A percentile compares a stretch with the other conserved stretches of the same genome.
phyloP scores from a whole-genome alignment of 2,329 filamentous ascomycete genomes.

The Ploettnerulaceae sp. region DNA sequence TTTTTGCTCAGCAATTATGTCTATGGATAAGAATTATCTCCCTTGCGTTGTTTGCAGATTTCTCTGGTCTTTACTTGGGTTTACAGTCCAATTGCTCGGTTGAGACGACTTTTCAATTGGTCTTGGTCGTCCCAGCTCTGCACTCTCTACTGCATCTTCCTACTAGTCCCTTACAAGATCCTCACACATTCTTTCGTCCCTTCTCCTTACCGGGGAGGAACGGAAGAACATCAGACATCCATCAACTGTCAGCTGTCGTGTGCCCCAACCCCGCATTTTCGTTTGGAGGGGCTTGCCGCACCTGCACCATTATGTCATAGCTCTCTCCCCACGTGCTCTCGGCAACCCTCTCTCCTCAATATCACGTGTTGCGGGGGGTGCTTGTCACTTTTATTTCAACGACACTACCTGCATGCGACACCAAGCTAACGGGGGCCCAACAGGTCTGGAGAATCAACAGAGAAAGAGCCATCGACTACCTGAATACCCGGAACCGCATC shows the following conservation, averaged over 20 bases:
- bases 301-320: constrained; percentile 26
- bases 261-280: constrained; percentile 24
- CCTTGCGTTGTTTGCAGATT: background rate
- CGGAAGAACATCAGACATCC: constrained; percentile 1
- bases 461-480: constrained; percentile 96
- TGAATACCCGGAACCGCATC: constrained; percentile 98
- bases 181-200: background rate
- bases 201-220: background rate
- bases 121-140: background rate
- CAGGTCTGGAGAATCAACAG: constrained; percentile 99
- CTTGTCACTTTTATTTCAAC: constrained; percentile 12
- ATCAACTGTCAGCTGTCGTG: constrained; percentile 1
- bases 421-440: constrained; percentile 15
- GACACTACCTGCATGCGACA: constrained; percentile 4
- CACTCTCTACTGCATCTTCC: background rate
- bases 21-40: background rate
- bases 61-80: background rate
- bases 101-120: background rate
- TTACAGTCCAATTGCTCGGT: background rate
- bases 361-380: constrained; percentile 18
- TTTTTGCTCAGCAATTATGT: background rate
- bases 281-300: constrained; percentile 12
- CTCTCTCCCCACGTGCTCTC: constrained; percentile 13
- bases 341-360: constrained; percentile 10
- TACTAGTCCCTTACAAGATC: background rate